Base-by-base conservation (phyloP, 139 green algal genomes). In the Ettlia oleoabundans region DNA sequence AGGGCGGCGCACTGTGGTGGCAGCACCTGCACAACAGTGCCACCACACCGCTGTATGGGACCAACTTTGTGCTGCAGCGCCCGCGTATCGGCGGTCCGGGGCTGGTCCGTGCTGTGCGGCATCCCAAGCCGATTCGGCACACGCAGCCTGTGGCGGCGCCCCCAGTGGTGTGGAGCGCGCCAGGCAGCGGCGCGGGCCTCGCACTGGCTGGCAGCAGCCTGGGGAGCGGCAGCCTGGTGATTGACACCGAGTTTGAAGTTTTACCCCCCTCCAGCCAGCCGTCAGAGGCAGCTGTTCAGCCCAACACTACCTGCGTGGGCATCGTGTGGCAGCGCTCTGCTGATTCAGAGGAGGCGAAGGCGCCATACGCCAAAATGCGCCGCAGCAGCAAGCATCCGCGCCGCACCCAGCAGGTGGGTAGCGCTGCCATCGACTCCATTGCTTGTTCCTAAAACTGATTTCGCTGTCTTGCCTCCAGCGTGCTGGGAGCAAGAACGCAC, bases 381-480 rank as follows among this genome's bases (percentile, higher is more conserved):
- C 21, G 73, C 53, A 68, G 47, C 68, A 33, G 42, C 33, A 78
- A 66, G 76, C 84, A 89, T 66, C 81, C 85, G 1, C 78, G 85
- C 55, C 62, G 77, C 62, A 82, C 77, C 1, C 77, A 66, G 42
- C 58, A 35, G 77, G 77, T 82, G 64, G 53, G 84, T 24, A 70
- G 18, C n/a, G n/a, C 55, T 65, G 55, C 55, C 21, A 22, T 22
- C 15, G 55, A 5, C 55, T 58, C 47, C 10, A 15, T 10, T 15
- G 13, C 15, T 10, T 58, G 47, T 10, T 15, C n/a, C n/a, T n/a
- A n/a, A n/a, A n/a, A n/a, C n/a, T n/a, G n/a, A n/a, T n/a, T n/a
- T n/a, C n/a, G n/a, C n/a, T n/a, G n/a, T n/a, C n/a, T n/a, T n/a
- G n/a, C n/a, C n/a, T n/a, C n/a, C n/a, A n/a, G n/a, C n/a, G n/a